Percentiles rank a stretch among this genome's conserved stretches.
phyloP scores from a whole-genome alignment of 345 rosid genomes.

The Rhizophora mangle region DNA sequence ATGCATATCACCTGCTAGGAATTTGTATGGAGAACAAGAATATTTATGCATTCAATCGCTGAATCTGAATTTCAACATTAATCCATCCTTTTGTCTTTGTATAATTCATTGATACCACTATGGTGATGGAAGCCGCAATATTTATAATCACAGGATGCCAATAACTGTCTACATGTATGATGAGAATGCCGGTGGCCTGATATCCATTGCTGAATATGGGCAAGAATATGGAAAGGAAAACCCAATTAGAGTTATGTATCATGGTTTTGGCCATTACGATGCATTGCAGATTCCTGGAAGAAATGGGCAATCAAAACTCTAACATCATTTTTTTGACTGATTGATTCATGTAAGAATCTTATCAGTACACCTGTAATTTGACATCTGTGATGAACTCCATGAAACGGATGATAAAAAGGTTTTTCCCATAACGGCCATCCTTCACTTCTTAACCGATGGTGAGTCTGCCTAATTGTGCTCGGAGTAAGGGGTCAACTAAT shows the following conservation, averaged over 20 bases:
- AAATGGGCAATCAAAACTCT: constrained; percentile 41
- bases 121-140: constrained; percentile 3
- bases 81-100: too few relatives aligned
- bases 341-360: too few relatives aligned
- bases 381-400: too few relatives aligned
- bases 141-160: constrained; percentile 64
- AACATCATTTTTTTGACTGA: constrained; percentile 1
- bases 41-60: not conserved
- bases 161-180: constrained; percentile 83
- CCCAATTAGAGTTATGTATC: constrained; percentile 72
- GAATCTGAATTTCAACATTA: too few relatives aligned
- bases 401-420: too few relatives aligned
- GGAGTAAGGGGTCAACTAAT: too few relatives aligned
- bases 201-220: constrained; percentile 83
- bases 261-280: constrained; percentile 93
- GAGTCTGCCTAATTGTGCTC: too few relatives aligned
- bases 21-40: not conserved
- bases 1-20: too few relatives aligned
- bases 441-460: too few relatives aligned
- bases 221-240: constrained; percentile 78
- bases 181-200: constrained; percentile 64
- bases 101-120: not conserved
- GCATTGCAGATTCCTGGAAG: constrained; percentile 55
- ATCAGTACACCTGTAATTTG: too few relatives aligned
- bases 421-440: too few relatives aligned